phyloP scores from a whole-genome alignment of 371 early-diverging fungal genomes.

The Mucor piriformis region DNA sequence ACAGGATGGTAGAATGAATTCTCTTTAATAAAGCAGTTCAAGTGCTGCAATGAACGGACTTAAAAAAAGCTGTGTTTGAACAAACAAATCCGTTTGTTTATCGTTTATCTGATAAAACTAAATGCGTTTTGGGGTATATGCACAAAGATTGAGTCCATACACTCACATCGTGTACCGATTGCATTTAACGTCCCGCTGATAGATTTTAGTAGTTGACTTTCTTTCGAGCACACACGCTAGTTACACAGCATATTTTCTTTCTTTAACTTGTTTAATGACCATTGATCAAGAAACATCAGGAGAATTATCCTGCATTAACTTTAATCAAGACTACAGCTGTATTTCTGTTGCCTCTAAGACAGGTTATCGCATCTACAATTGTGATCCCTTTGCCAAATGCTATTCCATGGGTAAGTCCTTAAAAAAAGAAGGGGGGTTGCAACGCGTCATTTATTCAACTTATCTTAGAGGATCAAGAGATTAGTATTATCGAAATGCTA shows the following conservation, averaged over 20 bases:
- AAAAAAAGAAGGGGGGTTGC: not conserved
- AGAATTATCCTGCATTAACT: constrained; percentile 55
- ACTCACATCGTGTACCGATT: too few species aligned
- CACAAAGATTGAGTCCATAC: too few species aligned
- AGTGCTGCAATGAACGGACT: too few species aligned
- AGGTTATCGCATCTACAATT: constrained; percentile 92
- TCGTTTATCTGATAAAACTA: too few species aligned
- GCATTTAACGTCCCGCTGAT: too few species aligned
- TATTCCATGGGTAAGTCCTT: constrained; percentile 65
- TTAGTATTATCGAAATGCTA: constrained; percentile 91
- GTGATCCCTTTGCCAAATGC: constrained; percentile 91
- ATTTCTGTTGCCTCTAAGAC: constrained; percentile 86
- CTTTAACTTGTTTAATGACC: constrained; percentile 7
- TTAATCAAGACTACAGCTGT: constrained; percentile 93
- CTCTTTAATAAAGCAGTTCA: too few species aligned
- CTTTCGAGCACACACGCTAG: not conserved
- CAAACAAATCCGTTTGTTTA: too few species aligned
- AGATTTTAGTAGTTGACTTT: too few species aligned
- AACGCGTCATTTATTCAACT: not conserved
- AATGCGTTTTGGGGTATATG: too few species aligned
- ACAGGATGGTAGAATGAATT: too few species aligned
- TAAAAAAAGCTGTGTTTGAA: too few species aligned
- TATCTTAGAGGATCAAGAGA: constrained; percentile 67
- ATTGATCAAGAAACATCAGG: constrained; percentile 1
- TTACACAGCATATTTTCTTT: constrained; percentile 10